These are phyloP conservation scores for Volvariella volvacea DNA, from an alignment of 1,284 basidiomycete species.

Conservation along the genomic window DNA sequence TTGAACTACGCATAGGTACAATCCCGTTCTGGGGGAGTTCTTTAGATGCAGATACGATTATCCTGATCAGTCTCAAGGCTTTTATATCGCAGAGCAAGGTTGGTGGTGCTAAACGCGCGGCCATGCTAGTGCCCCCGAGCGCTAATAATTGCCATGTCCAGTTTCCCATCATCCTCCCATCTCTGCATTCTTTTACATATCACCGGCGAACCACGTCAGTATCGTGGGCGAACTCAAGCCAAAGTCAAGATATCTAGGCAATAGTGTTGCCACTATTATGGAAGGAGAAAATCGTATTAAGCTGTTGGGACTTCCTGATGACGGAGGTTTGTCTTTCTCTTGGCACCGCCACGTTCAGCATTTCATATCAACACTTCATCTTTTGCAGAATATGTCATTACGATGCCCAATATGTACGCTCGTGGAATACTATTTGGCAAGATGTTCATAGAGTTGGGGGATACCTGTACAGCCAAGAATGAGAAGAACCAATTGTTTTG, in stretches of 20 bases:
- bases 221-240: constrained; percentile 94
- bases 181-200: constrained; percentile 95
- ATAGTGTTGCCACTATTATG: constrained; percentile 93
- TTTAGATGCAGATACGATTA: constrained; percentile 97
- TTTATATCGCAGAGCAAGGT: constrained; percentile 98
- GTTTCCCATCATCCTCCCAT: constrained; percentile 94
- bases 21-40: constrained; percentile 95
- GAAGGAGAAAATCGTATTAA: constrained; percentile 91
- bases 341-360: constrained; percentile 5
- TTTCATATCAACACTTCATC: constrained; percentile 5
- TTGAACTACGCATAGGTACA: constrained; percentile 57
- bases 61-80: constrained; percentile 84
- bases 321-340: constrained; percentile 59
- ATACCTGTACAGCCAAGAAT: constrained; percentile 83
- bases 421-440: constrained; percentile 96
- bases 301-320: constrained; percentile 74
- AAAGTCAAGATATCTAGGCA: constrained; percentile 95
- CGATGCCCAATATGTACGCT: constrained; percentile 98
- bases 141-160: constrained; percentile 19
- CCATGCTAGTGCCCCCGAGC: constrained; percentile 5
- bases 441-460: constrained; percentile 96
- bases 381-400: constrained; percentile 69
- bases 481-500: constrained; percentile 69
- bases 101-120: constrained; percentile 3
- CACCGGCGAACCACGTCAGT: constrained; percentile 78